Evolutionary conservation across 2,329 filamentous ascomycete species (phyloP).

Genomic region (Trichoderma endophyticum): DNA sequence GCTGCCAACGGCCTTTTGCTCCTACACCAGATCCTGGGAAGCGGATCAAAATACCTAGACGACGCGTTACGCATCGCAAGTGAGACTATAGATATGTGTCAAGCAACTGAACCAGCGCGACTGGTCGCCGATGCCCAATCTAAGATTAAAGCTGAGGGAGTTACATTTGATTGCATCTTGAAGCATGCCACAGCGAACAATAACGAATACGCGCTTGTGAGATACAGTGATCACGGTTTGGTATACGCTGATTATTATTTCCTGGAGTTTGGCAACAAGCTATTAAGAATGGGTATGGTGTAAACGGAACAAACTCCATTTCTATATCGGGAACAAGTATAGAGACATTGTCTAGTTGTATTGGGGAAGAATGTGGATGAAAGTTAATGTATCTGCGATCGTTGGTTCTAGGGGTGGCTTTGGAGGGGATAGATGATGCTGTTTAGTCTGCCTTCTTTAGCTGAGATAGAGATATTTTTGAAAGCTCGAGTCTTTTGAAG

Average conservation of each 20-base stretch:
- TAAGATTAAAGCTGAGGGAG: constrained; percentile 10
- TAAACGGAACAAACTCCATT: background rate
- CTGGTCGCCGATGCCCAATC: background rate
- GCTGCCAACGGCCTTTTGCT: constrained; percentile 43
- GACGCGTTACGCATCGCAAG: constrained; percentile 30
- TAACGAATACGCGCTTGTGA: constrained; percentile 25
- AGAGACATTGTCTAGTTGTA: background rate
- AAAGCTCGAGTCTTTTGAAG: background rate
- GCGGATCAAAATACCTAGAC: constrained; percentile 24
- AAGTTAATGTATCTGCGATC: background rate
- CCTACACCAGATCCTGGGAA: constrained; percentile 34
- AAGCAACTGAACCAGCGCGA: constrained; percentile 27
- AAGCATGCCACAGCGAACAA: constrained; percentile 35
- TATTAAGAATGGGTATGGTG: constrained; percentile 33
- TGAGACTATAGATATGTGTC: constrained; percentile 31
- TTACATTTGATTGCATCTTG: constrained; percentile 32
- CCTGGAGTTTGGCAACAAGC: constrained; percentile 44
- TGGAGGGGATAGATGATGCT: background rate
- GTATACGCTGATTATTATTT: constrained; percentile 51
- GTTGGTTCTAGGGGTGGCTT: background rate
- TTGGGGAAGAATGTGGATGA: background rate
- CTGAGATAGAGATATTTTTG: background rate
- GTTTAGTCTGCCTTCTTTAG: background rate
- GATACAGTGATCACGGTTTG: constrained; percentile 40
- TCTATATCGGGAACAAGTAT: background rate